These are phyloP conservation scores for Nicotiana undulata DNA, from an alignment of 257 asterid genomes.

Conservation along the genomic window DNA sequence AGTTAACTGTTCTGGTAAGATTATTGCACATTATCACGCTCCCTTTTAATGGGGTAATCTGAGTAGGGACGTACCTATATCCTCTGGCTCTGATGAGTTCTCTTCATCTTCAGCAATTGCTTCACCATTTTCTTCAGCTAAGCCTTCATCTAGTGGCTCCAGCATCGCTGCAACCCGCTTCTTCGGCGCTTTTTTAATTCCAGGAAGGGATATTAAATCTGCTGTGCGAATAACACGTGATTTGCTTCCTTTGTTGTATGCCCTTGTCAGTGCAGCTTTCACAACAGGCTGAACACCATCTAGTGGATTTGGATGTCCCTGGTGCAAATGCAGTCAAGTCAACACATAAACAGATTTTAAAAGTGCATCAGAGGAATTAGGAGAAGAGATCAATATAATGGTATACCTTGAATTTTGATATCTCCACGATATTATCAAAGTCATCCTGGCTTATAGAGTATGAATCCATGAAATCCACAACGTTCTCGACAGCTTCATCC, in stretches of 20 bases:
- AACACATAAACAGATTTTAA: not conserved
- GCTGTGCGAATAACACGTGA: conserved; percentile 76
- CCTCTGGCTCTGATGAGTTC: conserved; percentile 63
- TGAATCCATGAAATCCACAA: conserved; percentile 79
- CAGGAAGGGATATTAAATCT: conserved; percentile 81
- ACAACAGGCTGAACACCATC: conserved; percentile 86
- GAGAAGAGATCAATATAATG: not conserved
- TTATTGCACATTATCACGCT: not conserved
- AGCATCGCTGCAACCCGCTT: conserved; percentile 93
- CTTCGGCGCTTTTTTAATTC: conserved; percentile 75
- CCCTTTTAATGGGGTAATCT: not conserved
- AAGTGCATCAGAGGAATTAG: not conserved
- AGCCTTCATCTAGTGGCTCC: conserved; percentile 66
- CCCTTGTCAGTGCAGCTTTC: conserved; percentile 83
- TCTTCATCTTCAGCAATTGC: conserved; percentile 53
- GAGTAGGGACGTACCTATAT: conserved; percentile 42
- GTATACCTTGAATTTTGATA: conserved; percentile 78
- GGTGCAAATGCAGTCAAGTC: conserved; percentile 10
- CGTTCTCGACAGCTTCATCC: conserved; percentile 93
- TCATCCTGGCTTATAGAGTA: conserved; percentile 90
- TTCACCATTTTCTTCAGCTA: conserved; percentile 37
- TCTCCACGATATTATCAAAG: conserved; percentile 70
- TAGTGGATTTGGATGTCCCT: conserved; percentile 81
- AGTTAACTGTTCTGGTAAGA: not conserved
- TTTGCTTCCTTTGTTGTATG: conserved; percentile 89